Conservation (phyloP, 2,329 filamentous ascomycete species). For the Zymoseptoria brevis region DNA sequence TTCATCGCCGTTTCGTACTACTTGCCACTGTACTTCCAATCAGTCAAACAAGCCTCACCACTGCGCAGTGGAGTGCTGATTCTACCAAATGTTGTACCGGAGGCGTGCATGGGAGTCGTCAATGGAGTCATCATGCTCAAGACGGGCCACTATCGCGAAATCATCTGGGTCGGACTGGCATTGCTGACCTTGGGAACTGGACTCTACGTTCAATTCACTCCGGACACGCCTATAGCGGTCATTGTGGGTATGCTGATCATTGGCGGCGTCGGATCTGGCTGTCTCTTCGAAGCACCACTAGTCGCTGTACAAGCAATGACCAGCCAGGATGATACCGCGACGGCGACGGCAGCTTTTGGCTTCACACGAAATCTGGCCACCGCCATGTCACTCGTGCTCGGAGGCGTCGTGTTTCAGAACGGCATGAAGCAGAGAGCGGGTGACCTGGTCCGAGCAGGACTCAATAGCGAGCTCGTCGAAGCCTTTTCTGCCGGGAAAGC, state of each 20-base stretch:
- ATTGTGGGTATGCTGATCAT: conserved; percentile 45
- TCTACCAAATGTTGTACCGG: conserved; percentile 48
- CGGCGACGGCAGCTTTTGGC: conserved; percentile 45
- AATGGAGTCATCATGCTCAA: conserved; percentile 43
- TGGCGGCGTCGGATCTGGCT: conserved; percentile 43
- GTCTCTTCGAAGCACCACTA: conserved; percentile 48
- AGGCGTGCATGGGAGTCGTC: conserved; percentile 39
- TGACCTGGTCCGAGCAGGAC: conserved; percentile 9
- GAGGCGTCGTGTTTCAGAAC: conserved; percentile 46
- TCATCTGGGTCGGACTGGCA: conserved; percentile 39
- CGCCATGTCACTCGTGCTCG: conserved; percentile 43
- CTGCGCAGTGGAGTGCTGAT: conserved; percentile 54
- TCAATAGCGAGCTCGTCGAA: conserved; percentile 25
- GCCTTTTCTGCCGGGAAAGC: conserved; percentile 37
- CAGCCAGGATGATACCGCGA: conserved; percentile 37
- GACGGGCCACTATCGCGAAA: conserved; percentile 43
- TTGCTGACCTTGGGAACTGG: conserved; percentile 42
- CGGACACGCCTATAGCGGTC: conserved; percentile 27
- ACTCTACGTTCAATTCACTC: conserved; percentile 37
- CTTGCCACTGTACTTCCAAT: conserved; percentile 65
- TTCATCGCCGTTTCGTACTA: conserved; percentile 63
- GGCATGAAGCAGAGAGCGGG: conserved; percentile 20
- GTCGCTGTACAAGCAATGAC: conserved; percentile 50
- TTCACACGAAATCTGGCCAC: conserved; percentile 42
- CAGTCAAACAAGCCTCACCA: conserved; percentile 53